Evolutionary conservation across 371 early-diverging fungal genomes (phyloP).

Genomic region (Mucor racemosus): DNA sequence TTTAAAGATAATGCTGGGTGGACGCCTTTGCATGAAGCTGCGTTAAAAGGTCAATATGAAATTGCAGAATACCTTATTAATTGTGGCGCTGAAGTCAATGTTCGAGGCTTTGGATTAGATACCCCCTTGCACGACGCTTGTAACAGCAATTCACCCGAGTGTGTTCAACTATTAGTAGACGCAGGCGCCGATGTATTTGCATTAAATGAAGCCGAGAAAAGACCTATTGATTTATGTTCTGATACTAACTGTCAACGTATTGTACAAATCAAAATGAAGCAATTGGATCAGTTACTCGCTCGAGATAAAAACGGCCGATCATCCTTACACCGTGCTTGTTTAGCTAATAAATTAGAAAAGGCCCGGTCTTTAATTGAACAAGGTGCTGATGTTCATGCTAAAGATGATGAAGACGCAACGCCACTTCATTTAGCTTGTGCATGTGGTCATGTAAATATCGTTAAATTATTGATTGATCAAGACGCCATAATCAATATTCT

Average conservation of each 20-base stretch:
- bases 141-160: conserved; percentile 65
- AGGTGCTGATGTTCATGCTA: conserved; percentile 80
- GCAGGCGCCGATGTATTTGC: conserved; percentile 67
- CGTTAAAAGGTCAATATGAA: conserved; percentile 64
- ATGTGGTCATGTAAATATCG: conserved; percentile 66
- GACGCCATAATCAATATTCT: conserved; percentile 70
- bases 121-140: conserved; percentile 86
- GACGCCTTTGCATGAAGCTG: conserved; percentile 73
- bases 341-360: conserved; percentile 16
- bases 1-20: conserved; percentile 69
- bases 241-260: conserved; percentile 37
- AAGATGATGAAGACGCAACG: conserved; percentile 73
- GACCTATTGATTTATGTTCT: conserved; percentile 60
- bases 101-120: conserved; percentile 64
- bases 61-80: conserved; percentile 60
- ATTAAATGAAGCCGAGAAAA: conserved; percentile 59
- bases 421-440: conserved; percentile 83
- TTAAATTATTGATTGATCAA: conserved; percentile 66
- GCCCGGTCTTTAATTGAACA: conserved; percentile 35
- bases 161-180: conserved; percentile 62
- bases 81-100: conserved; percentile 64
- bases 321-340: conserved; percentile 39
- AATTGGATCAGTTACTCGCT: conserved; percentile 39
- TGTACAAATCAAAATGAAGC: conserved; percentile 33
- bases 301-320: conserved; percentile 39